A percentile compares a stretch with the other conserved stretches of the same genome.
Conservation (phyloP, 768 basidiomycete genomes). For the Tephrocybe sp. region DNA sequence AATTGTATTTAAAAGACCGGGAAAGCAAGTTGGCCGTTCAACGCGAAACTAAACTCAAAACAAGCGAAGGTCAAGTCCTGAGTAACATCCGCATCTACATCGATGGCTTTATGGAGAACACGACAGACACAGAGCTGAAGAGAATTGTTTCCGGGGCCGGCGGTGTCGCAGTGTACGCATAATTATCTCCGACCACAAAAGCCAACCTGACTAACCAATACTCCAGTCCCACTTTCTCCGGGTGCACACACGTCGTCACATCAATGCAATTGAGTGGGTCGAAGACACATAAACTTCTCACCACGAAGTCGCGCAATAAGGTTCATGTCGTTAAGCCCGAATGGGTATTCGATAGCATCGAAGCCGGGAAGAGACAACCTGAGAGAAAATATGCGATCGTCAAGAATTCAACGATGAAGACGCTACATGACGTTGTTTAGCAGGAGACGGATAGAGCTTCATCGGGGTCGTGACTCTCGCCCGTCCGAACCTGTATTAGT, state of each 20-base stretch:
- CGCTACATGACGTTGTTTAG: conserved; percentile 37
- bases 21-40: conserved; percentile 43
- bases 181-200: background rate
- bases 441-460: conserved; percentile 5
- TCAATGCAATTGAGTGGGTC: conserved; percentile 69
- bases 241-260: conserved; percentile 78
- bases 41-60: conserved; percentile 21
- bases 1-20: conserved; percentile 42
- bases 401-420: conserved; percentile 35
- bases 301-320: conserved; percentile 45
- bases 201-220: conserved; percentile 11
- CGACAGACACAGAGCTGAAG: conserved; percentile 83
- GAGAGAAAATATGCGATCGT: conserved; percentile 62
- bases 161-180: conserved; percentile 59
- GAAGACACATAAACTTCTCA: conserved; percentile 68
- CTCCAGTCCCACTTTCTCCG: conserved; percentile 51
- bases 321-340: conserved; percentile 71
- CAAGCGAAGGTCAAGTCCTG: conserved; percentile 30
- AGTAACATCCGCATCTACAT: conserved; percentile 62
- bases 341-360: conserved; percentile 73
- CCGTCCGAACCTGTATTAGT: no score
- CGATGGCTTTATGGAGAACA: conserved; percentile 65
- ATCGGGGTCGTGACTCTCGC: no score
- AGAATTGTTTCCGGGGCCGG: conserved; percentile 65
- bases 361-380: conserved; percentile 53